A percentile compares a stretch with the other conserved stretches of the same genome.
phyloP scores from a whole-genome alignment of 192 early-diverging fungal genomes.

The Funneliformis mosseae region DNA sequence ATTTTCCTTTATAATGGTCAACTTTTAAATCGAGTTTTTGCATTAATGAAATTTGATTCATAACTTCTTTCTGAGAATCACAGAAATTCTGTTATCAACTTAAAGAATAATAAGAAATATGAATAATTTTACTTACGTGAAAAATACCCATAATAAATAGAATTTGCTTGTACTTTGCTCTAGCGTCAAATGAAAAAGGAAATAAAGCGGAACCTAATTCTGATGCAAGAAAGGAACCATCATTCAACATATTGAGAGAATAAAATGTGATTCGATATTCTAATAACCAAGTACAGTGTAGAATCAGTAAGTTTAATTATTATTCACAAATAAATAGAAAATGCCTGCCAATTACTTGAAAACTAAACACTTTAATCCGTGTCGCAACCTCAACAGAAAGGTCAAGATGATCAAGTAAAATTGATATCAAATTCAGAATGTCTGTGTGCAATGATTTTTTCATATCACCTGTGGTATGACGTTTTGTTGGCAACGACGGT shows the following conservation, averaged over 20 bases:
- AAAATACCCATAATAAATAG: constrained; percentile 29
- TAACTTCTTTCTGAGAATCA: constrained; percentile 26
- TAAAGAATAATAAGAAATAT: constrained; percentile 15
- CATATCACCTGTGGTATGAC: constrained; percentile 13
- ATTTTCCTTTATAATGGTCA: constrained; percentile 17
- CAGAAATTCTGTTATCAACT: not conserved
- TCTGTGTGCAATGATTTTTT: constrained; percentile 31
- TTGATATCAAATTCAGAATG: constrained; percentile 23
- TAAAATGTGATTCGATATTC: constrained; percentile 33
- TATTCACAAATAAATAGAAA: constrained; percentile 8
- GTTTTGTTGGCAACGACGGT: not conserved
- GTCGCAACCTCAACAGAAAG: constrained; percentile 1
- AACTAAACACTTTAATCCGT: constrained; percentile 33
- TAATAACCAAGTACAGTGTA: constrained; percentile 31
- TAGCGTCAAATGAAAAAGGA: constrained; percentile 29
- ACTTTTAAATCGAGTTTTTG: constrained; percentile 24
- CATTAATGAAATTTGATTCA: constrained; percentile 24
- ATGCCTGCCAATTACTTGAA: constrained; percentile 22
- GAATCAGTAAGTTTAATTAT: not conserved
- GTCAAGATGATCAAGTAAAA: constrained; percentile 5
- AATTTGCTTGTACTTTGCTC: constrained; percentile 29
- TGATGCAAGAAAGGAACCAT: constrained; percentile 28
- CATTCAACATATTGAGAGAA: constrained; percentile 18
- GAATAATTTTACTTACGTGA: constrained; percentile 25
- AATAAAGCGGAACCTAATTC: constrained; percentile 30